Evolutionary conservation across 495 filamentous ascomycete species (phyloP), one percentile per base, ranked within the genome.

Genomic region (Penicillium argentinense): DNA sequence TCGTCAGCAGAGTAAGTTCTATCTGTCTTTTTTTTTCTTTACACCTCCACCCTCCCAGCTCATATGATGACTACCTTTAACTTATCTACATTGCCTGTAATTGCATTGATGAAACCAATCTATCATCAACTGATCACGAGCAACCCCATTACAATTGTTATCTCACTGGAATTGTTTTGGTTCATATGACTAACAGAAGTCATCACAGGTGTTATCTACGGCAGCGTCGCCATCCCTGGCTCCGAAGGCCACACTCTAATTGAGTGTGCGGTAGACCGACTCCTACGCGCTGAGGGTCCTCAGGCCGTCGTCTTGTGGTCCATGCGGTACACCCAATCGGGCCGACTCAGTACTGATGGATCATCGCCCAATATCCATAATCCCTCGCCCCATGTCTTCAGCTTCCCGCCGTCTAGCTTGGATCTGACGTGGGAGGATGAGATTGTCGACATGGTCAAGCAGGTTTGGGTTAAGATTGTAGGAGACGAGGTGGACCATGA

Each of bases 21-120:
- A 54, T 27, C 12, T 11, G 3, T 21, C 8, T 23, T 47, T 49
- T 45, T 45, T 49, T 37, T 28, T 50, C 50, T 68, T 26, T 26
- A 26, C 25, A 5, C 25, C 25, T 5, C 25, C 25, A 7, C 17
- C 8, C 6, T 19, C 16, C n/a, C 33, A 36, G 66, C 72, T 69
- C 77, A 77, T 71, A 90, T 91, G 91, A 95, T 90, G 82, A 85
- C 72, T 75, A 64, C 57, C 72, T 73, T 54, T 83, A 85, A 92
- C 89, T 96, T 97, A 96, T 93, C 91, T 97, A 97, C 91, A 96
- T 96, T 96, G 88, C 84, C 91, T 89, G 87, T 82, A 82, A 78
- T 69, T 72, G 68, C 72, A 71, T 83, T 92, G 89, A 90, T 82
- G 88, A 88, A 76, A 82, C 58, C 36, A 45, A 47, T 63, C 51